Evolutionary conservation across 257 asterid species (phyloP).

Genomic region (Cordia subcordata): DNA sequence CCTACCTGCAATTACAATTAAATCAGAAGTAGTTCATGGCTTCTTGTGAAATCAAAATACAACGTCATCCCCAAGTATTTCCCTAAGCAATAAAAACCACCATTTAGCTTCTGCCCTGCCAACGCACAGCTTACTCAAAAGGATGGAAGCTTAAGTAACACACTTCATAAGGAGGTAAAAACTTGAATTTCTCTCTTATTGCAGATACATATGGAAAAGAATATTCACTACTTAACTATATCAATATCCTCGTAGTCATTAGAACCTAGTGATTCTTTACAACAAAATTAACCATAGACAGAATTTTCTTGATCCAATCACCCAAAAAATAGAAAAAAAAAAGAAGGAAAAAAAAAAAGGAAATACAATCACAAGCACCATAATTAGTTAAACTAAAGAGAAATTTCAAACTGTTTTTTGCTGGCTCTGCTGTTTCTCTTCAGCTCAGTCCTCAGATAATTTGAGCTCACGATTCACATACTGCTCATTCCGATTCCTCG

Average conservation of each 20-base stretch:
- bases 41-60: too few relatives aligned
- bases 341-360: not conserved
- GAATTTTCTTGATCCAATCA: too few relatives aligned
- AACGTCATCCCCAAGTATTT: too few relatives aligned
- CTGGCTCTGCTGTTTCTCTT: not conserved
- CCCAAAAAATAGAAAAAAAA: conserved; percentile 4
- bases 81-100: too few relatives aligned
- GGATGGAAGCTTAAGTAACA: not conserved
- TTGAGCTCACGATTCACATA: too few relatives aligned
- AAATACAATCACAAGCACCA: conserved; percentile 3
- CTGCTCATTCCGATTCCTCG: not conserved
- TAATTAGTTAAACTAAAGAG: conserved; percentile 4
- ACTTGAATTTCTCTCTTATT: not conserved
- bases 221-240: conserved; percentile 11
- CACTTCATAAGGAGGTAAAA: not conserved
- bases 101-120: too few relatives aligned
- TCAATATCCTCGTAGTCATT: conserved; percentile 16
- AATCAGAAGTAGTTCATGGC: too few relatives aligned
- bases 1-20: too few relatives aligned
- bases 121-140: too few relatives aligned
- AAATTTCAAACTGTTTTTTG: not conserved
- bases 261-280: conserved; percentile 36
- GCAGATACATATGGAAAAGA: conserved; percentile 3
- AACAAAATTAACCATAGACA: conserved; percentile 21
- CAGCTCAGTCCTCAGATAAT: conserved; percentile 1